Conservation (phyloP, 2,329 filamentous ascomycete species). For the Blastomyces silverae region DNA sequence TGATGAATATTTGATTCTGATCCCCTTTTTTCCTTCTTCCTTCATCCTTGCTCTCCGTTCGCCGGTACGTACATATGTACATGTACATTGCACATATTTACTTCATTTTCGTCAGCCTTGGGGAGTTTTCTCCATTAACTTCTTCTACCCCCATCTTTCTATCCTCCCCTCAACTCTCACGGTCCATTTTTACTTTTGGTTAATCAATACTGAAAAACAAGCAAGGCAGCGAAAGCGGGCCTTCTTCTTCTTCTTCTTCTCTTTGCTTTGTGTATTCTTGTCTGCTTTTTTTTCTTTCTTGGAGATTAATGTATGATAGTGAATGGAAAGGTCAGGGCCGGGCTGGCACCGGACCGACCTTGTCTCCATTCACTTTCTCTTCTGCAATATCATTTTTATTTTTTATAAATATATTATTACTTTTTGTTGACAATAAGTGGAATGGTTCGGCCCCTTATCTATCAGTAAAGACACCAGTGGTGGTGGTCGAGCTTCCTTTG, state of each 20-base stretch:
- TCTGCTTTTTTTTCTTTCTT: background rate
- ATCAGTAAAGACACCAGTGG: too few relatives aligned
- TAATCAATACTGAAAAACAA: background rate
- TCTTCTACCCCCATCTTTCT: too few relatives aligned
- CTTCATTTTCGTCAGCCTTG: too few relatives aligned
- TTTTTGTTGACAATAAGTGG: too few relatives aligned
- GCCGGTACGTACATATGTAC: background rate
- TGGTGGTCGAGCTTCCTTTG: too few relatives aligned
- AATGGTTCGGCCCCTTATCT: too few relatives aligned
- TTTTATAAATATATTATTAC: background rate
- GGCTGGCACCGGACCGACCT: background rate
- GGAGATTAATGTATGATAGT: background rate
- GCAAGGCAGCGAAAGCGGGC: background rate
- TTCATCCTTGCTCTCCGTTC: background rate
- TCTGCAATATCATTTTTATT: background rate
- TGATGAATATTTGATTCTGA: conserved; percentile 1
- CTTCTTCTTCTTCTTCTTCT: too few relatives aligned
- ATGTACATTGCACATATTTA: too few relatives aligned
- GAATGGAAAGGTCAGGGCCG: background rate
- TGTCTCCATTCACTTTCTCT: background rate
- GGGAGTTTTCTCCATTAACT: too few relatives aligned
- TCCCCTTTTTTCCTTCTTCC: background rate
- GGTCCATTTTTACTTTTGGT: too few relatives aligned
- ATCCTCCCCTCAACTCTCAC: too few relatives aligned
- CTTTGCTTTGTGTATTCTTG: too few relatives aligned